Evolutionary conservation across 345 rosid species (phyloP), one percentile per base, ranked within the genome.

Genomic region (Salix udensis): DNA sequence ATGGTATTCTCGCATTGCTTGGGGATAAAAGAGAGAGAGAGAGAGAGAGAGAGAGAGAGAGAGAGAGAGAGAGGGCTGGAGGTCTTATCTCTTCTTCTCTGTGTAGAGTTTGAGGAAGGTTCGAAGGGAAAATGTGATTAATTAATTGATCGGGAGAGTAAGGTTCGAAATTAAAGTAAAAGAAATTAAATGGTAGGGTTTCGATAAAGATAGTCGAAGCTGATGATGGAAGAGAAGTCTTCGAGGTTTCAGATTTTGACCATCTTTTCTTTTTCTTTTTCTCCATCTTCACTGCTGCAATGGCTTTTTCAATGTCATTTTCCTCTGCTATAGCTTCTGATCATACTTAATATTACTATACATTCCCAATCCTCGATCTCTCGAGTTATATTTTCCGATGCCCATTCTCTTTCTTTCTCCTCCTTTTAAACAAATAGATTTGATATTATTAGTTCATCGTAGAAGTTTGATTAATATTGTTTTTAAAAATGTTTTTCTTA

Each of bases 221-320:
- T 87, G 87, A 85, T 82, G 86, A 84, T 83, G 86, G 87, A 80
- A 79, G 82, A 82, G 79, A 85, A 84, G 84, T 83, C 80, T 85
- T 86, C 81, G 85, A 87, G 89, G 87, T 86, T 71, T 83, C 80
- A 79, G 83, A 85, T 85, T 86, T 90, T 85, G 89, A 90, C 91
- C 94, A 83, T 81, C 86, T 86, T 87, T 87, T 81, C 73, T 50
- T 80, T 80, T 80, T 80, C 74, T 81, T 85, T 23, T 58, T n/a
- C 64, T 83, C 79, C 66, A 76, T 75, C 68, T 55, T 67, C 72
- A 21, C 60, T 37, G 61, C 87, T 80, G 84, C 85, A 34, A 72
- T 76, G 75, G 81, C 85, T 84, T 87, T 81, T 88, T 84, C 87
- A 75, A 85, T 31, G 82, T 85, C 88, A 74, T 76, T 79, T 84